Evolutionary conservation across 129 eudicot species (phyloP).

Genomic region (Calendula officinalis): DNA sequence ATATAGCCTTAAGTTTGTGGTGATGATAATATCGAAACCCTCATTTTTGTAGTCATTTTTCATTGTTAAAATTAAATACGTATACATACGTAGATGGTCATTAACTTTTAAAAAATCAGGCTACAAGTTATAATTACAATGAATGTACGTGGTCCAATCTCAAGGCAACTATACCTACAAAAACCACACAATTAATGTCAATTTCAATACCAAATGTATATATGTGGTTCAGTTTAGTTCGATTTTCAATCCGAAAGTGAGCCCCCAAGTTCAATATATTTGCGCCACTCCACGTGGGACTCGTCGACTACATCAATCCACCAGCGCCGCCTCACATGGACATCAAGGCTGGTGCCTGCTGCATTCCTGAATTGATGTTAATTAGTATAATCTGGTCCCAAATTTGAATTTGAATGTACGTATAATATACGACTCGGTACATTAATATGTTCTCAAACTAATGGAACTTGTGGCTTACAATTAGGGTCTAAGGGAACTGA

Average conservation of each 20-base stretch:
- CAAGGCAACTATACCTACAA: neutral
- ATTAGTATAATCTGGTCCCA: constrained; percentile 1
- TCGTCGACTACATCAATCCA: constrained; percentile 2
- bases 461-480: constrained; percentile 26
- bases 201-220: neutral
- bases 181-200: constrained; percentile 5
- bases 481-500: neutral
- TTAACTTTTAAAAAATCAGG: neutral
- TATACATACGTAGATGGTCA: neutral
- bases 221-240: neutral
- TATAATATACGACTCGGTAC: neutral
- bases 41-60: neutral
- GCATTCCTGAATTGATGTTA: constrained; percentile 10
- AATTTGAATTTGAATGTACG: neutral
- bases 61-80: too few species aligned
- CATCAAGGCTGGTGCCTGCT: constrained; percentile 13
- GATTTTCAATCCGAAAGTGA: constrained; percentile 5
- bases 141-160: neutral
- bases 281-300: constrained; percentile 4
- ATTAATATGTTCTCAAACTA: neutral
- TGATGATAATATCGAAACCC: too few species aligned
- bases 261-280: constrained; percentile 13
- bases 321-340: constrained; percentile 4
- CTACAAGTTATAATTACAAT: constrained; percentile 1
- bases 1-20: too few species aligned